phyloP scores from a whole-genome alignment of 768 basidiomycete species.

The Baorangia bicolor region DNA sequence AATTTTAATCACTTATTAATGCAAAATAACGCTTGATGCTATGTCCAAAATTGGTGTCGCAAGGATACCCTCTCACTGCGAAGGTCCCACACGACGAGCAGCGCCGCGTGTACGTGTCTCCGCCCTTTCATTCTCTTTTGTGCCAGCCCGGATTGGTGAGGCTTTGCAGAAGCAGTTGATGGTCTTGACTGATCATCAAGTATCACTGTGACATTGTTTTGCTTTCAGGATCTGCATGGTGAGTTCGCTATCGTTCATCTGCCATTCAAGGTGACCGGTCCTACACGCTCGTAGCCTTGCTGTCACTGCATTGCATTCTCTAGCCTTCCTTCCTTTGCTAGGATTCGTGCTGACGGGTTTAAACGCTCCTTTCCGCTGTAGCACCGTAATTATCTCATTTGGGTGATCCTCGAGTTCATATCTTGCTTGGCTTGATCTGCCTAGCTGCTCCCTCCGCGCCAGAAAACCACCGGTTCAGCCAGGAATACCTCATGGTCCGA shows the following conservation, averaged over 20 bases:
- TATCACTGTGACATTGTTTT: conserved; percentile 8
- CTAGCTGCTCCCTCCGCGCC: conserved; percentile 12
- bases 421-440: conserved; percentile 25
- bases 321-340: conserved; percentile 9
- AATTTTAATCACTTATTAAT: conserved; percentile 2
- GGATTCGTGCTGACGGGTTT: conserved; percentile 16
- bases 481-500: conserved; percentile 30
- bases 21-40: conserved; percentile 9
- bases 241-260: conserved; percentile 13
- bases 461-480: conserved; percentile 21
- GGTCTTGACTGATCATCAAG: conserved; percentile 29
- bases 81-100: conserved; percentile 19
- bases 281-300: conserved; percentile 25
- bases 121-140: conserved; percentile 12
- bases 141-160: conserved; percentile 5
- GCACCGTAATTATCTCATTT: conserved; percentile 31
- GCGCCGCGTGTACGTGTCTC: conserved; percentile 15
- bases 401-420: conserved; percentile 29
- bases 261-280: background rate
- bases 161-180: conserved; percentile 15
- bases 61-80: background rate
- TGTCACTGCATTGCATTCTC: conserved; percentile 24
- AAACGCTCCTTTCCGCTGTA: conserved; percentile 19
- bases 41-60: conserved; percentile 7
- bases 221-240: conserved; percentile 24